These are phyloP conservation scores for Xylariales sp. DNA, from an alignment of 2,329 filamentous ascomycete genomes.

Conservation along the genomic window DNA sequence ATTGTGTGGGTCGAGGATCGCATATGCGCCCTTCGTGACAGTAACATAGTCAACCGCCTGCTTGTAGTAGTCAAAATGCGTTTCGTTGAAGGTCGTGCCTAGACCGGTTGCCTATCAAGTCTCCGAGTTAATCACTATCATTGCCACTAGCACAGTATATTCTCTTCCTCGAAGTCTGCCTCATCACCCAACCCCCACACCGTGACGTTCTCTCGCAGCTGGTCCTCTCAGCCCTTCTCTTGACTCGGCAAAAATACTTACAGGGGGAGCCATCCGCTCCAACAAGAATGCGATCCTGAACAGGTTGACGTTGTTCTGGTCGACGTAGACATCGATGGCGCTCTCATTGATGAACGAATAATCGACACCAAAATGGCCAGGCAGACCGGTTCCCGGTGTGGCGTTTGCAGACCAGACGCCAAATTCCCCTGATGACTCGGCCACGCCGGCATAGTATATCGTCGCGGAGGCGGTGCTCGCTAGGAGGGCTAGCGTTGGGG, in stretches of 20 bases:
- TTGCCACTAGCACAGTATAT: too few relatives aligned
- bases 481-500: conserved; percentile 7
- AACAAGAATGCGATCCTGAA: conserved; percentile 46
- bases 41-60: conserved; percentile 47
- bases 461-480: conserved; percentile 31
- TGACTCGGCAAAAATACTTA: too few relatives aligned
- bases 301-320: conserved; percentile 41
- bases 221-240: too few relatives aligned
- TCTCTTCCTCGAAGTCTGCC: too few relatives aligned
- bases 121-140: too few relatives aligned
- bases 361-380: conserved; percentile 43
- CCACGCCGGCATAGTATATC: conserved; percentile 44
- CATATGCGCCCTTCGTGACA: conserved; percentile 38
- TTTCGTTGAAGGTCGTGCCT: conserved; percentile 45
- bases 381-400: conserved; percentile 37
- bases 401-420: conserved; percentile 35
- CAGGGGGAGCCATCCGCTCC: conserved; percentile 46
- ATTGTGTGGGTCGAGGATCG: conserved; percentile 47
- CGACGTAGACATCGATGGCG: conserved; percentile 40
- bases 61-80: conserved; percentile 40
- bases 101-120: conserved; percentile 39
- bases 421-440: conserved; percentile 43
- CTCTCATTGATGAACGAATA: conserved; percentile 44
- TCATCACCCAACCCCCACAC: too few relatives aligned
- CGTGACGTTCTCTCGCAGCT: too few relatives aligned